Percentiles rank a stretch among this genome's conserved stretches.
Conservation (phyloP, 1,284 basidiomycete genomes). For the Pyrrhoderma lamaoense region DNA sequence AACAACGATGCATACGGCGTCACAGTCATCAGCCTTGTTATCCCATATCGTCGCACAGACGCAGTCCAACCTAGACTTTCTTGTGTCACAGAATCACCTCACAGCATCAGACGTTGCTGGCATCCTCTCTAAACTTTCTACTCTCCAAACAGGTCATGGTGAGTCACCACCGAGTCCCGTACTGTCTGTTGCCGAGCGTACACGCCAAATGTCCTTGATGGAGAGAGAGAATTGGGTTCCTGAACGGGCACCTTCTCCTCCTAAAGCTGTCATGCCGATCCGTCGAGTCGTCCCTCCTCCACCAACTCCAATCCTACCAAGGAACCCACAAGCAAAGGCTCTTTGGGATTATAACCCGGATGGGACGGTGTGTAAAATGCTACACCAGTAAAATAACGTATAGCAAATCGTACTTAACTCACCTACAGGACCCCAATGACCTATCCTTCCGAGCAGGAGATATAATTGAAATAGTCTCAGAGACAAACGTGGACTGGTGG, state of each 20-base stretch:
- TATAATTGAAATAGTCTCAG: conserved; percentile 49
- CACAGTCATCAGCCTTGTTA: conserved; percentile 12
- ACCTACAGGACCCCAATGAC: conserved; percentile 47
- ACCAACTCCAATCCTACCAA: conserved; percentile 1
- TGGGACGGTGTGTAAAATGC: conserved; percentile 26
- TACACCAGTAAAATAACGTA: conserved; percentile 22
- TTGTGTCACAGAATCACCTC: conserved; percentile 19
- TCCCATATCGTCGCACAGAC: conserved; percentile 17
- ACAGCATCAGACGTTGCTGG: conserved; percentile 15
- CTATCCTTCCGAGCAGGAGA: conserved; percentile 52
- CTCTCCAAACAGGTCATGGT: neutral
- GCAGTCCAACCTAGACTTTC: conserved; percentile 18
- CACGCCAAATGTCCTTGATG: conserved; percentile 1
- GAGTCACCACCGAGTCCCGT: conserved; percentile 6
- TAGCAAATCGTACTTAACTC: conserved; percentile 1
- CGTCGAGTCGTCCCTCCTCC: conserved; percentile 7
- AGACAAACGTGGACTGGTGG: conserved; percentile 64
- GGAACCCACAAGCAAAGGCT: conserved; percentile 21
- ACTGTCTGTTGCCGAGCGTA: conserved; percentile 9
- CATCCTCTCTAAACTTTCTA: conserved; percentile 14
- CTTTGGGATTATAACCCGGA: conserved; percentile 23
- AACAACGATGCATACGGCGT: neutral
- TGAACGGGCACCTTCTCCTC: conserved; percentile 12
- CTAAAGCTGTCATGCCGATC: conserved; percentile 10
- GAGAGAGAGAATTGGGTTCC: neutral